Evolutionary conservation across 495 filamentous ascomycete species (phyloP).

Genomic region (Cryomyces antarcticus): DNA sequence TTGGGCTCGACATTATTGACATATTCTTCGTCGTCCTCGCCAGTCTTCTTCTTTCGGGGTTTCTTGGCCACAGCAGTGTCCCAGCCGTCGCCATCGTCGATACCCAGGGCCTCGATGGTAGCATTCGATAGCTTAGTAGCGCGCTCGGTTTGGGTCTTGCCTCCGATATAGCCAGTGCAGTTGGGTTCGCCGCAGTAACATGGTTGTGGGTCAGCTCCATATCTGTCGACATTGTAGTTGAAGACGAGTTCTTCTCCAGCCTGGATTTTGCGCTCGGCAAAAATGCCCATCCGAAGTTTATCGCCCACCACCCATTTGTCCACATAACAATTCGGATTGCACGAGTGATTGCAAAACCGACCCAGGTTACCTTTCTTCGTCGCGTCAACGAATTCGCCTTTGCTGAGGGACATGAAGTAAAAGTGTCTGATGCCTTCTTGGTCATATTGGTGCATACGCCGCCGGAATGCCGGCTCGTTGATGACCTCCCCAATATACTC

Average conservation of each 20-base stretch:
- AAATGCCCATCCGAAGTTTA: conserved; percentile 97
- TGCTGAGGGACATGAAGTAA: conserved; percentile 98
- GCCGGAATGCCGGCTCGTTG: conserved; percentile 69
- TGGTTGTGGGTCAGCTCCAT: conserved; percentile 86
- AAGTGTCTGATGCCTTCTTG: conserved; percentile 96
- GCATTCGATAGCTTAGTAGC: conserved; percentile 80
- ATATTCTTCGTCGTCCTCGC: conserved; percentile 90
- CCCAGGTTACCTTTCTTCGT: conserved; percentile 94
- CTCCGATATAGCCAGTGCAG: conserved; percentile 90
- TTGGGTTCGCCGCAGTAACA: conserved; percentile 94
- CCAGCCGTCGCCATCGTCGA: conserved; percentile 86
- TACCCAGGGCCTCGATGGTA: conserved; percentile 86
- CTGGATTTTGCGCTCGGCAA: conserved; percentile 69
- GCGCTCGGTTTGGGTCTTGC: conserved; percentile 90
- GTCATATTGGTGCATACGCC: conserved; percentile 78
- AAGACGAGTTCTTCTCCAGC: conserved; percentile 95
- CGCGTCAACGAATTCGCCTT: conserved; percentile 92
- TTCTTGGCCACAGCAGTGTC: conserved; percentile 73
- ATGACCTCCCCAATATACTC: conserved; percentile 99
- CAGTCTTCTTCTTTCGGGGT: conserved; percentile 82
- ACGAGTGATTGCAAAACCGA: conserved; percentile 97
- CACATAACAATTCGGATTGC: conserved; percentile 96
- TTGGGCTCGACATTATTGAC: conserved; percentile 76
- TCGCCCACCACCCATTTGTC: conserved; percentile 99
- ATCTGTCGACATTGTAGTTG: conserved; percentile 98